These are phyloP conservation scores for Stemphylium lycopersici DNA, from an alignment of 2,329 filamentous ascomycete species.

Conservation along the genomic window DNA sequence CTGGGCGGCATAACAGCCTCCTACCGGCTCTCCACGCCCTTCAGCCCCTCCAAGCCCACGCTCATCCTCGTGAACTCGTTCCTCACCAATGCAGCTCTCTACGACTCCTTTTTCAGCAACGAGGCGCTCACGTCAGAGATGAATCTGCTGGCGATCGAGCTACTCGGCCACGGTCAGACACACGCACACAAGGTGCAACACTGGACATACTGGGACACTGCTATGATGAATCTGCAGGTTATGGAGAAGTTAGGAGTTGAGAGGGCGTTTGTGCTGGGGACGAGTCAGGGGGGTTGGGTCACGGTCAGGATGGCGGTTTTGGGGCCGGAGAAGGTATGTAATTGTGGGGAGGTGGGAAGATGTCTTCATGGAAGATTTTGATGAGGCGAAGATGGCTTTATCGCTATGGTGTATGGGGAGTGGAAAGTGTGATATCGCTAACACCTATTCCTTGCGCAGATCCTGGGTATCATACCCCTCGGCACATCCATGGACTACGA, in stretches of 20 bases:
- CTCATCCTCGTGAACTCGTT: constrained; percentile 60
- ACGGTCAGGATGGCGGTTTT: constrained; percentile 60
- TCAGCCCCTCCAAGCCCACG: constrained; percentile 55
- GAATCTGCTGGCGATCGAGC: constrained; percentile 62
- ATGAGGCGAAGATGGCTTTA: neutral
- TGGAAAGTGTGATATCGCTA: neutral
- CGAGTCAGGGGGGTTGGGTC: constrained; percentile 62
- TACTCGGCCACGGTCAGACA: constrained; percentile 60
- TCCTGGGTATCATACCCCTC: constrained; percentile 58
- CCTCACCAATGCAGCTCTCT: constrained; percentile 57
- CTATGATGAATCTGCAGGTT: constrained; percentile 53
- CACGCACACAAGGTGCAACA: constrained; percentile 49
- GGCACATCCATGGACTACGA: constrained; percentile 61
- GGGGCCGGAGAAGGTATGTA: constrained; percentile 51
- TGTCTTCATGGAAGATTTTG: neutral
- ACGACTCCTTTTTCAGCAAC: constrained; percentile 50
- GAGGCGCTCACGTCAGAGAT: constrained; percentile 44
- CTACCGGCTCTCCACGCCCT: constrained; percentile 52
- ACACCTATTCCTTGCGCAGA: constrained; percentile 40
- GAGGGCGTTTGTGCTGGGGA: constrained; percentile 57
- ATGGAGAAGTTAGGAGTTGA: constrained; percentile 50
- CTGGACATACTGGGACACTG: constrained; percentile 63
- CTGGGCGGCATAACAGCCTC: constrained; percentile 57
- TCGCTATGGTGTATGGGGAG: neutral
- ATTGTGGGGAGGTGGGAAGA: neutral